Evolutionary conservation across 2,329 filamentous ascomycete species (phyloP), one percentile per base, ranked within the genome.

Genomic region (Coniella vitis): DNA sequence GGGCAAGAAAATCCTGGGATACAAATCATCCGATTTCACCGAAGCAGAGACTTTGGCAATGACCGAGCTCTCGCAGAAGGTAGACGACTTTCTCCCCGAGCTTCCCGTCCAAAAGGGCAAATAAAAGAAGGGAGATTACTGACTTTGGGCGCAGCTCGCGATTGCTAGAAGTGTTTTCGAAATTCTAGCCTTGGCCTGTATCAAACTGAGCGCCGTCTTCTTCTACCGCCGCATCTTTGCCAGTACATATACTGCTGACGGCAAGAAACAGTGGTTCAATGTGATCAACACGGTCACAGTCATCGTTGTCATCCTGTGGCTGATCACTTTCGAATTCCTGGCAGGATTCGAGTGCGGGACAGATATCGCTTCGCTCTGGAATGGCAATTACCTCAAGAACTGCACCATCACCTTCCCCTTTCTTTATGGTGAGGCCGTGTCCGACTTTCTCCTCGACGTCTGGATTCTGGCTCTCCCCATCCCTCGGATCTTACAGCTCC

Each of bases 191-290:
- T 51, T 57, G 13, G 51, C 48, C 31, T 52, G 48, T 41, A 43
- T 45, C 21, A 57, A 57, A 34, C 43, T 53, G 37, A 56, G 56
- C 37, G 51, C 49, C 4, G 38, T 57, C 13, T 56, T 56, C 47
- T 57, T 58, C 45, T 58, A 58, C 47, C 50, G 50, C 16, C 54
- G 56, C 17, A 56, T 58, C 13, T 56, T 58, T 35, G 10, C 25
- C 5, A 29, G 25, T 29, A 29, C 25, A 29, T 29, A 29, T 29
- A 5, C 25, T 29, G 25, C 10, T 10, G 10, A 5, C 5, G 25
- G 25, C 10, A 29, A 29, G 25, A 29, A 29, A 29, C 42, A 45
- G 13, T 43, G 47, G 9, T 52, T 56, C 25, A 49, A 51, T 16
- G 44, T 49, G 12, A 29, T 45, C 13, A 57, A 43, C 16, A 39